phyloP scores from a whole-genome alignment of 169 alveolate species.

The Plasmodium sp. region DNA sequence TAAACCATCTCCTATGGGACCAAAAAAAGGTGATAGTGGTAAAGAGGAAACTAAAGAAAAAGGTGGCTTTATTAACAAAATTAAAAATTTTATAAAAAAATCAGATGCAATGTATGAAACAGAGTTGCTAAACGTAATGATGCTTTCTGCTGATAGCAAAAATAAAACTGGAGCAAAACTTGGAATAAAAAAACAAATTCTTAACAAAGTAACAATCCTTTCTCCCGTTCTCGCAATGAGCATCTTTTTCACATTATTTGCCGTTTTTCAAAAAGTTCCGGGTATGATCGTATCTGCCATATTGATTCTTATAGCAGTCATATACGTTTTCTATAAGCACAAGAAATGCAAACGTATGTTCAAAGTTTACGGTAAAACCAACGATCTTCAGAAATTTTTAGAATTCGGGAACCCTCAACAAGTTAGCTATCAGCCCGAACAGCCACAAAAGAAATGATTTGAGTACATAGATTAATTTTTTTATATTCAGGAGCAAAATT shows the following conservation, averaged over 20 bases:
- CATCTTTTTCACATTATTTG: neutral
- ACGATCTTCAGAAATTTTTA: neutral
- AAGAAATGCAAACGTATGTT: conserved; percentile 4
- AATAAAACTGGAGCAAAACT: neutral
- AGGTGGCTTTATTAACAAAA: neutral
- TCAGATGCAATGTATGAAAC: conserved; percentile 28
- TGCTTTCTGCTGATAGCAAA: neutral
- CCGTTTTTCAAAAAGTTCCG: neutral
- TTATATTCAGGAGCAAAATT: neutral
- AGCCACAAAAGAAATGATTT: neutral
- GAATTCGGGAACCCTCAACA: neutral
- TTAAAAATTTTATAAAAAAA: neutral
- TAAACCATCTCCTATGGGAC: neutral
- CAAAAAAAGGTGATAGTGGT: neutral
- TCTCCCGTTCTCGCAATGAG: neutral
- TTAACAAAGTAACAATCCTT: neutral
- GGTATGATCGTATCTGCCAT: neutral
- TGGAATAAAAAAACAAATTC: neutral
- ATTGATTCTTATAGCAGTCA: neutral
- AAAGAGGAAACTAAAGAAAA: neutral
- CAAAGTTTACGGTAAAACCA: neutral
- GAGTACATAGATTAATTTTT: neutral
- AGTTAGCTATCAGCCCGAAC: neutral
- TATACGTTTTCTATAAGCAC: neutral
- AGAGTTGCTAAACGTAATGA: neutral